phyloP scores from a whole-genome alignment of 2,329 filamentous ascomycete species.

The Phialophora chinensis region DNA sequence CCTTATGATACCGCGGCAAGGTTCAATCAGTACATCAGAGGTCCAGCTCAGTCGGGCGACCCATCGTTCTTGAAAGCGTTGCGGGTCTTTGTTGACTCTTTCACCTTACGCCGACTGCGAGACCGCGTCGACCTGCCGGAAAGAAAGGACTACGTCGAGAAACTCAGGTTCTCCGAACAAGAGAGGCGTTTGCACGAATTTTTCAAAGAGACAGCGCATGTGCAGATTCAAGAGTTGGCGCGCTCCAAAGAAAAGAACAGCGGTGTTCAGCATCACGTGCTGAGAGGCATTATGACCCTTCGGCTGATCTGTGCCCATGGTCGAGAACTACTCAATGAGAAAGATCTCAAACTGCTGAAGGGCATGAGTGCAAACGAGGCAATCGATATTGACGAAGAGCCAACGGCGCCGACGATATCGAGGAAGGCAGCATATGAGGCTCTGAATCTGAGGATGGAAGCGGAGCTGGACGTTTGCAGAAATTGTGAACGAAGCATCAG shows the following conservation, averaged over 20 bases:
- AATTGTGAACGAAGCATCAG: conserved; percentile 71
- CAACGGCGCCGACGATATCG: conserved; percentile 63
- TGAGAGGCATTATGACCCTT: conserved; percentile 88
- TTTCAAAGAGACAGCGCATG: conserved; percentile 80
- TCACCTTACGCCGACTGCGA: conserved; percentile 89
- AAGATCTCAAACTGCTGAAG: conserved; percentile 79
- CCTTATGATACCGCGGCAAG: conserved; percentile 80
- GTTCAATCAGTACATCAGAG: conserved; percentile 80
- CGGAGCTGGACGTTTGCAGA: conserved; percentile 75
- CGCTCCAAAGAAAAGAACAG: conserved; percentile 73
- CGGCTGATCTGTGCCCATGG: conserved; percentile 92
- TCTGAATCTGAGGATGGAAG: conserved; percentile 82
- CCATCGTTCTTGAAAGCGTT: conserved; percentile 83
- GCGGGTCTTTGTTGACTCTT: conserved; percentile 88
- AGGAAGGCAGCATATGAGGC: conserved; percentile 82
- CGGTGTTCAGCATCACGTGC: conserved; percentile 74
- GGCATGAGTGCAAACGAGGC: conserved; percentile 83
- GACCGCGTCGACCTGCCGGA: conserved; percentile 84
- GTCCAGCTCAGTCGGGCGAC: conserved; percentile 86
- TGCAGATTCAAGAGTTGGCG: conserved; percentile 77
- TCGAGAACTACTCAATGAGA: conserved; percentile 83
- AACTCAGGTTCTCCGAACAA: conserved; percentile 74
- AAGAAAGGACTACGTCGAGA: conserved; percentile 73
- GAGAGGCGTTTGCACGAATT: conserved; percentile 82
- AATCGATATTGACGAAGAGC: conserved; percentile 83